phyloP scores from a whole-genome alignment of 2,329 filamentous ascomycete species.

The Claviceps sp. region DNA sequence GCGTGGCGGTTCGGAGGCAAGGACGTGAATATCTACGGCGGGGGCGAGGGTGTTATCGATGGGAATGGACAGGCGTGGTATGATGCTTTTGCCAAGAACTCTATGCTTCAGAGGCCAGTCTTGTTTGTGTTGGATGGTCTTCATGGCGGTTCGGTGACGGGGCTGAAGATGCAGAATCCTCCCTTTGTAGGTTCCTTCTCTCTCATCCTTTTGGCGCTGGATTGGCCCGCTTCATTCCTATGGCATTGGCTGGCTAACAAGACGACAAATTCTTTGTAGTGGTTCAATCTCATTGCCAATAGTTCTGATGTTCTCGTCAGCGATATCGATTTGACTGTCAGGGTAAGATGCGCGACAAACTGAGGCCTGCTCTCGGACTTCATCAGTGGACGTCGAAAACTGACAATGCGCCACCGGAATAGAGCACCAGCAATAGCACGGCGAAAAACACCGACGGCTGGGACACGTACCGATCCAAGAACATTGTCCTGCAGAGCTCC shows the following conservation, averaged over 20 bases:
- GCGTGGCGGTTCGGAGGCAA: conserved; percentile 20
- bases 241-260: background rate
- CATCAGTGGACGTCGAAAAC: background rate
- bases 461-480: conserved; percentile 48
- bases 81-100: conserved; percentile 27
- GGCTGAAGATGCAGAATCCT: conserved; percentile 47
- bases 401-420: background rate
- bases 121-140: conserved; percentile 44
- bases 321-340: conserved; percentile 46
- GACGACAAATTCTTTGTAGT: conserved; percentile 7
- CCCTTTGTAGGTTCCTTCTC: conserved; percentile 11
- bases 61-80: conserved; percentile 56
- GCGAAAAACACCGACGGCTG: conserved; percentile 52
- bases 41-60: conserved; percentile 29
- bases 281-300: conserved; percentile 49
- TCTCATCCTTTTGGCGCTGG: too few relatives aligned
- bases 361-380: background rate
- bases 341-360: background rate
- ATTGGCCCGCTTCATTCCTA: too few relatives aligned
- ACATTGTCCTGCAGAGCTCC: conserved; percentile 55
- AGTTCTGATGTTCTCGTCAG: conserved; percentile 50
- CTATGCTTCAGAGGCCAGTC: conserved; percentile 41
- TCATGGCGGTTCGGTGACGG: conserved; percentile 42
- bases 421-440: conserved; percentile 27
- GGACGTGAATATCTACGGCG: conserved; percentile 51